These are phyloP conservation scores for Kwoniella newhampshirensis DNA, from an alignment of 768 basidiomycete species.

Conservation along the genomic window DNA sequence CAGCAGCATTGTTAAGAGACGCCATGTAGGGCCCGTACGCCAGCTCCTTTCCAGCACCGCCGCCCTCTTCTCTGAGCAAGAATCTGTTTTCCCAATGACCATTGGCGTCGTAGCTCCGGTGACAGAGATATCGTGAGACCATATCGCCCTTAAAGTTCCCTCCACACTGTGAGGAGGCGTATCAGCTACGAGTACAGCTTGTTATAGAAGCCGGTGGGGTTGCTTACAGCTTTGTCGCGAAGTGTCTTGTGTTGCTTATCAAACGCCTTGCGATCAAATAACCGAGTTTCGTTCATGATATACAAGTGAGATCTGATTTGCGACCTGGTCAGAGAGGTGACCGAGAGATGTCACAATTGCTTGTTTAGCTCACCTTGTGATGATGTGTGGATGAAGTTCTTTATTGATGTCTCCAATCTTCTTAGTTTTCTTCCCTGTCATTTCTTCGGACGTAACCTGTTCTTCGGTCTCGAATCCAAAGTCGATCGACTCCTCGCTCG, in stretches of 20 bases:
- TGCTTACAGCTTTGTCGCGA: constrained; percentile 22
- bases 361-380: constrained; percentile 19
- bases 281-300: constrained; percentile 30
- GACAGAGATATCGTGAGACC: constrained; percentile 17
- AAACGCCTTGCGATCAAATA: constrained; percentile 16
- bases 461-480: not conserved
- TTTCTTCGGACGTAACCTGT: too few relatives aligned
- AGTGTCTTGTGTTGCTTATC: constrained; percentile 27
- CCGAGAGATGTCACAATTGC: too few relatives aligned
- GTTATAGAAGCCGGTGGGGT: not conserved
- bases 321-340: too few relatives aligned
- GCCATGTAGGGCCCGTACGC: constrained; percentile 32
- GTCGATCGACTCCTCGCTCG: not conserved
- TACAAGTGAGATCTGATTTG: constrained; percentile 29
- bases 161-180: constrained; percentile 19
- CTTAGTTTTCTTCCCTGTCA: not conserved
- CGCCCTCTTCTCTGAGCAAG: constrained; percentile 1
- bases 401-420: constrained; percentile 11
- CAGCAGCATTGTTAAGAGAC: constrained; percentile 17
- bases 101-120: constrained; percentile 7
- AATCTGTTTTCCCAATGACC: constrained; percentile 31
- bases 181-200: not conserved
- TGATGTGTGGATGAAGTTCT: constrained; percentile 13
- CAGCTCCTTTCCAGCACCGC: constrained; percentile 13
- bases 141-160: constrained; percentile 1